phyloP scores from a whole-genome alignment of 1,284 basidiomycete genomes.

The Cutaneotrichosporon sp. region DNA sequence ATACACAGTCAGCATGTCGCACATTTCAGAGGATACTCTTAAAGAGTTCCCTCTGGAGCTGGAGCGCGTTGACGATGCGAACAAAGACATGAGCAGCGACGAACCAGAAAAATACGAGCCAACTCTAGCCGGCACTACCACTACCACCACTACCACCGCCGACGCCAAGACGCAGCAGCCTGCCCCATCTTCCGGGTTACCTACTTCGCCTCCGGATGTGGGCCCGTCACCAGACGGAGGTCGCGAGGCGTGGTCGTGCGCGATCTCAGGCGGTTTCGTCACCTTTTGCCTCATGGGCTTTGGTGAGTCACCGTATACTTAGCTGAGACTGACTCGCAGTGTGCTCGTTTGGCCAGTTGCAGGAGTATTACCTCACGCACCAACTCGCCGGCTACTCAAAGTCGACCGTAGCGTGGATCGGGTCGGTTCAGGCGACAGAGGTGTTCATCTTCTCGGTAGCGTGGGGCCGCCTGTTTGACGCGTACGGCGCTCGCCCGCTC shows the following conservation, averaged over 20 bases:
- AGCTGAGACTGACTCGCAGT: slow-evolving; percentile 33
- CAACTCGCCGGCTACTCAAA: slow-evolving; percentile 33
- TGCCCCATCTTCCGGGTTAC: too few relatives aligned
- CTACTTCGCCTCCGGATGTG: slow-evolving; percentile 6
- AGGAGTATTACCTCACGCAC: slow-evolving; percentile 34
- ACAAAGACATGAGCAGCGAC: too few relatives aligned
- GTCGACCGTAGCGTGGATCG: slow-evolving; percentile 42
- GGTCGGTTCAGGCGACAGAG: slow-evolving; percentile 30
- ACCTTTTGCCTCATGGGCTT: slow-evolving; percentile 44
- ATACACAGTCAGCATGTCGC: too few relatives aligned
- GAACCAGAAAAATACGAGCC: too few relatives aligned
- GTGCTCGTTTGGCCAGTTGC: slow-evolving; percentile 40
- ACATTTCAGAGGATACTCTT: too few relatives aligned
- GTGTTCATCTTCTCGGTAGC: slow-evolving; percentile 35
- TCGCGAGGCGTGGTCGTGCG: slow-evolving; percentile 39
- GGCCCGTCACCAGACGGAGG: slow-evolving; percentile 45
- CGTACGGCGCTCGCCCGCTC: slow-evolving; percentile 35
- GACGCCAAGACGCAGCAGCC: too few relatives aligned
- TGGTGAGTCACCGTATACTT: slow-evolving; percentile 25
- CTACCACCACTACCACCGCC: too few relatives aligned
- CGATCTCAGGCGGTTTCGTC: slow-evolving; percentile 34
- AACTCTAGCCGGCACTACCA: too few relatives aligned
- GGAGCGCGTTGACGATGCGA: too few relatives aligned
- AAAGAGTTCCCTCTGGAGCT: too few relatives aligned
- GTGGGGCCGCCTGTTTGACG: slow-evolving; percentile 36